Evolutionary conservation across 495 filamentous ascomycete genomes (phyloP), one percentile per base, ranked within the genome.

Genomic region (Pseudevernia furfuracea): DNA sequence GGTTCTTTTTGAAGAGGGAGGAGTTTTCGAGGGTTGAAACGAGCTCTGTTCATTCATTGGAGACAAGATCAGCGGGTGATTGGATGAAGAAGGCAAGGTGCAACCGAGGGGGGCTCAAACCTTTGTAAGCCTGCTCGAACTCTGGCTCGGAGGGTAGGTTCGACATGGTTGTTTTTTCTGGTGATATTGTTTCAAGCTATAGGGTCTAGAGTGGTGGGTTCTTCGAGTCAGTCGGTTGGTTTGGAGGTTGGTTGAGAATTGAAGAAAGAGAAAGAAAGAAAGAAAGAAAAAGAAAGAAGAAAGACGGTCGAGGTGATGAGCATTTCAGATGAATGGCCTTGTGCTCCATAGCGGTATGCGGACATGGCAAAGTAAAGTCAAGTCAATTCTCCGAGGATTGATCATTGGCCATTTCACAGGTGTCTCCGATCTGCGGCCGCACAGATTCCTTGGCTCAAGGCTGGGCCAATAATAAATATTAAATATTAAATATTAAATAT

Each of bases 121-220:
- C 92, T 79, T 94, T 91, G 84, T 95, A 96, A 68, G 94, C 94
- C 83, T 98, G 94, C 85, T 97, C 87, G 81, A 97, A 98, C 81
- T 98, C 94, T 74, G 94, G 93, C 83, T 98, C 94, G 63, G 78
- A 76, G 59, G 90, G 84, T 71, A 92, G 80, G 82, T 95, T 88
- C 64, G 91, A 89, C 91, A 96, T 95, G 70, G 41, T 81, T 61
- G 59, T 12, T 64, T 38, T 34, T 0, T 38, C 30, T 39, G 28
- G 32, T 64, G 63, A n/a, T n/a, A n/a, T n/a, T 15, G 57, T 30
- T 49, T 9, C 53, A 37, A 36, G 15, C 4, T 36, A 32, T 46
- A 59, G 56, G 14, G 21, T n/a, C 6, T 32, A 61, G 37, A n/a
- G 25, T 11, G 5, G 23, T 21, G 41, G 34, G n/a, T 21, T n/a